phyloP scores from a whole-genome alignment of 1,284 basidiomycete genomes.

The Microbotryomycetes sp. region DNA sequence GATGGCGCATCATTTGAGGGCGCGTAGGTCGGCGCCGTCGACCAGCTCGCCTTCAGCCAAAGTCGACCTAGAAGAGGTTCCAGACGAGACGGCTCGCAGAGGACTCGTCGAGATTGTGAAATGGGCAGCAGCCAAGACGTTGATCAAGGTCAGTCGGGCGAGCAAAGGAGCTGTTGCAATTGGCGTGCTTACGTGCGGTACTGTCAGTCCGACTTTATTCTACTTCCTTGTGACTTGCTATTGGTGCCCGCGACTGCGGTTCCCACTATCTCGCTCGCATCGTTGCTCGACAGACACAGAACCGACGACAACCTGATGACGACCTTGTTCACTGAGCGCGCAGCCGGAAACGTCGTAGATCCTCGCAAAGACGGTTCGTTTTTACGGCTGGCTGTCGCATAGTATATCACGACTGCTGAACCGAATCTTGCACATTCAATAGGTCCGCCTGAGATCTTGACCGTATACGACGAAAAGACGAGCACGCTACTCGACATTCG shows the following conservation, averaged over 20 bases:
- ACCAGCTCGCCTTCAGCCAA: constrained; percentile 16
- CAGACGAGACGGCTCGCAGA: constrained; percentile 22
- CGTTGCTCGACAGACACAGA: constrained; percentile 73
- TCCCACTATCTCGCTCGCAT: constrained; percentile 56
- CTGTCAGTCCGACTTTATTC: constrained; percentile 63
- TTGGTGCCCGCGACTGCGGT: constrained; percentile 51
- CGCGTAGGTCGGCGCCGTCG: constrained; percentile 16
- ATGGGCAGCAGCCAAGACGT: constrained; percentile 29
- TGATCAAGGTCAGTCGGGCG: constrained; percentile 31
- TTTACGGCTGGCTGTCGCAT: not conserved
- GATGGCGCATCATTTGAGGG: constrained; percentile 30
- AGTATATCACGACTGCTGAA: not conserved
- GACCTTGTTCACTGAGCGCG: constrained; percentile 62
- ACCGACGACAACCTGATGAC: constrained; percentile 63
- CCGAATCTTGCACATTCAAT: not conserved
- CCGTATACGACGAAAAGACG: constrained; percentile 23
- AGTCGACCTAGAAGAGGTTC: constrained; percentile 31
- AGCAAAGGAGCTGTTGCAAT: not conserved
- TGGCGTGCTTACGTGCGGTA: too few relatives aligned
- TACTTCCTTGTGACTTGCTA: constrained; percentile 87
- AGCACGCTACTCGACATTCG: constrained; percentile 29
- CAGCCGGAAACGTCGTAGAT: constrained; percentile 22
- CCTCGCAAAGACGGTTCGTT: constrained; percentile 32
- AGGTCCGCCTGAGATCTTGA: constrained; percentile 28
- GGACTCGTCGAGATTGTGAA: constrained; percentile 21